Evolutionary conservation across 225 moss, liverwort and hornwort genomes (phyloP).

Genomic region (Pseudoscleropodium purum): DNA sequence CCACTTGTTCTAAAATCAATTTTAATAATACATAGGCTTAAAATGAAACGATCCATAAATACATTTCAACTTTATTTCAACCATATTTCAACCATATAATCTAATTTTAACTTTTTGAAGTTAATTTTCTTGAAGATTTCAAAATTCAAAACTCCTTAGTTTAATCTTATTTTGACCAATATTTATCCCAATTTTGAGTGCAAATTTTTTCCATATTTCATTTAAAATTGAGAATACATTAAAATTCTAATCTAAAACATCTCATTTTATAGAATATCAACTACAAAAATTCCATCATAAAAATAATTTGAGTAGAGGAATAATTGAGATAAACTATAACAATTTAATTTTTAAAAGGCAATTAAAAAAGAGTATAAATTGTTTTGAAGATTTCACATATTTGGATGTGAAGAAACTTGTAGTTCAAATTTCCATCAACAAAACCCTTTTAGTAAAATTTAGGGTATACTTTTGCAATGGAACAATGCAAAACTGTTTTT

Average conservation of each 20-base stretch:
- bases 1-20: neutral
- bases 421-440: neutral
- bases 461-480: neutral
- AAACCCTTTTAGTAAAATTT: fast-evolving
- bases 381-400: neutral
- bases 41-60: neutral
- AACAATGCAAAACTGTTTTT: neutral
- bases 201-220: neutral
- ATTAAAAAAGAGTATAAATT: neutral
- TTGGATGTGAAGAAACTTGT: neutral
- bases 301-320: neutral
- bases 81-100: neutral
- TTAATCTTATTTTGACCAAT: neutral
- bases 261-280: neutral
- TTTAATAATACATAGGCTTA: neutral
- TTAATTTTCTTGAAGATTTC: neutral
- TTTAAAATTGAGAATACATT: neutral
- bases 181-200: neutral
- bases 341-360: neutral
- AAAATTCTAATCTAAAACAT: neutral
- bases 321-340: neutral
- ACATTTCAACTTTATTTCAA: neutral
- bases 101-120: neutral
- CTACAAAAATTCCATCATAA: neutral
- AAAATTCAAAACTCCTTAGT: neutral